Percentiles rank a stretch among this genome's conserved stretches.
These are phyloP conservation scores for Pseudopyrenochaeta lycopersici DNA, from an alignment of 2,329 filamentous ascomycete species.

Conservation along the genomic window DNA sequence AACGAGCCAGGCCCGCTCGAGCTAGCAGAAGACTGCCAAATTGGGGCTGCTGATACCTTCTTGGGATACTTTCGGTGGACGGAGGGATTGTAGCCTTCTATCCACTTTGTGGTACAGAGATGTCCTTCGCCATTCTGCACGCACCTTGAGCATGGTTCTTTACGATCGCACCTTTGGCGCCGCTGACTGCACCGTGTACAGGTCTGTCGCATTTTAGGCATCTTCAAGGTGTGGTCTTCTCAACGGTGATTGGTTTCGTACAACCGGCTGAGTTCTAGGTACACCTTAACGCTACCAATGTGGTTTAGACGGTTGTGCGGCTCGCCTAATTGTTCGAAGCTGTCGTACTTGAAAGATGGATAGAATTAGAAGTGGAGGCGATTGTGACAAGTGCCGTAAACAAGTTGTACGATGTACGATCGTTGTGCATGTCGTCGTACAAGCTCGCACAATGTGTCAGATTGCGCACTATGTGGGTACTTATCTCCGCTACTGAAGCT, in stretches of 20 bases:
- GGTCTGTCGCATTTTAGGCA: conserved; percentile 45
- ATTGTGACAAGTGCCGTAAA: neutral
- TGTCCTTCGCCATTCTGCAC: conserved; percentile 43
- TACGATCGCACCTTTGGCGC: conserved; percentile 46
- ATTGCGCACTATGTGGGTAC: neutral
- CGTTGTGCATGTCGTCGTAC: conserved; percentile 3
- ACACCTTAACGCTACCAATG: too few relatives aligned
- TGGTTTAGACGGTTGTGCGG: neutral
- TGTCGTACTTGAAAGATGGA: neutral
- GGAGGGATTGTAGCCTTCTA: conserved; percentile 41
- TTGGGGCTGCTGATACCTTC: conserved; percentile 5
- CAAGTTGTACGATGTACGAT: conserved; percentile 1
- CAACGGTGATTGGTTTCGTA: neutral
- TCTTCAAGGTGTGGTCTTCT: conserved; percentile 7
- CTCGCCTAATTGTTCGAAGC: neutral
- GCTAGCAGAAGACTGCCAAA: conserved; percentile 8
- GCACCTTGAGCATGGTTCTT: conserved; percentile 35
- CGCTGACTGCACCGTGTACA: conserved; percentile 40
- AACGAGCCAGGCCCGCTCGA: conserved; percentile 18
- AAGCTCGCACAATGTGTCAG: neutral
- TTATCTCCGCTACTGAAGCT: neutral
- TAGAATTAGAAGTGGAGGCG: neutral
- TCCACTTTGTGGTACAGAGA: conserved; percentile 45
- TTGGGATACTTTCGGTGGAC: conserved; percentile 41
- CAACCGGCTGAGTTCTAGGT: neutral